Evolutionary conservation across 1,284 basidiomycete species (phyloP).

Genomic region (Tremellales sp.): DNA sequence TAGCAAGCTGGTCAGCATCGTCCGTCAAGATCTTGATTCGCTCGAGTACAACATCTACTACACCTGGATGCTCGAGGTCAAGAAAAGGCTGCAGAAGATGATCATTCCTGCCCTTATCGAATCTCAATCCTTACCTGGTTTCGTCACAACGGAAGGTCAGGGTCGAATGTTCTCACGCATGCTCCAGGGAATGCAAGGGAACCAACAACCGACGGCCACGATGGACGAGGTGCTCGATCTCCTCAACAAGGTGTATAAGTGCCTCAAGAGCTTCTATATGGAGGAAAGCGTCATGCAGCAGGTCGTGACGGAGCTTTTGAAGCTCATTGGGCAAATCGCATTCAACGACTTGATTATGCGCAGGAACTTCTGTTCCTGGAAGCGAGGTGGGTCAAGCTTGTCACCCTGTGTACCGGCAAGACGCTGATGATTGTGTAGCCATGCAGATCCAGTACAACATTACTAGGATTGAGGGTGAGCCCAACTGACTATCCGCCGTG

Average conservation of each 20-base stretch:
- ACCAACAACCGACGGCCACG: slow-evolving; percentile 81
- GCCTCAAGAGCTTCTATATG: slow-evolving; percentile 97
- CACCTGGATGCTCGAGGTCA: slow-evolving; percentile 98
- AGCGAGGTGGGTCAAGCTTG: slow-evolving; percentile 66
- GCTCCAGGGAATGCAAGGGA: slow-evolving; percentile 61
- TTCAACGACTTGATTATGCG: slow-evolving; percentile 99
- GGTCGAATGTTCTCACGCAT: slow-evolving; percentile 92
- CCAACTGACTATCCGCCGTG: neutral
- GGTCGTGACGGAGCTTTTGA: slow-evolving; percentile 91
- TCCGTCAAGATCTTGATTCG: slow-evolving; percentile 97
- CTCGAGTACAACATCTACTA: slow-evolving; percentile 99
- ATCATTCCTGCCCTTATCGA: slow-evolving; percentile 97
- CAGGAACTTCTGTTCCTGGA: slow-evolving; percentile 99
- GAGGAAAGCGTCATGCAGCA: slow-evolving; percentile 97
- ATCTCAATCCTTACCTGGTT: slow-evolving; percentile 94
- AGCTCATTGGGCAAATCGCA: slow-evolving; percentile 92
- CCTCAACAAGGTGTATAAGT: slow-evolving; percentile 97
- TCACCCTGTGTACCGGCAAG: neutral
- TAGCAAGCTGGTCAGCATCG: slow-evolving; percentile 90
- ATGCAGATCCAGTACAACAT: slow-evolving; percentile 99
- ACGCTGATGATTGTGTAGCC: slow-evolving; percentile 53
- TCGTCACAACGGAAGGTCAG: slow-evolving; percentile 86
- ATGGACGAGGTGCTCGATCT: slow-evolving; percentile 99
- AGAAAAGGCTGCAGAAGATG: slow-evolving; percentile 96
- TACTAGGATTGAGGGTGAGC: slow-evolving; percentile 75